These are phyloP conservation scores for Pichia deserticola DNA, from an alignment of 805 yeast species.

Conservation along the genomic window DNA sequence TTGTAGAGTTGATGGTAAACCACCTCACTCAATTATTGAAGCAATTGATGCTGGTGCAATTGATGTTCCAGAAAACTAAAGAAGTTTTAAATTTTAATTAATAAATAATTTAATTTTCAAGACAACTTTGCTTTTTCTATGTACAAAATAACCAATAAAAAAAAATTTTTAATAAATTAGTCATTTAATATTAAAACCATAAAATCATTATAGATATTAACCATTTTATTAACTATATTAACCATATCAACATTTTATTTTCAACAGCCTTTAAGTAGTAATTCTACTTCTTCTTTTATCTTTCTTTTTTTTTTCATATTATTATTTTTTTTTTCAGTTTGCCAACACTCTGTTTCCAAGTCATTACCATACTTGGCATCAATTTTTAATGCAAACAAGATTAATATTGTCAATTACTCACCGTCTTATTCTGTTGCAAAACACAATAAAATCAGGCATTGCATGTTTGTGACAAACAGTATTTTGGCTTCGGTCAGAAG, in stretches of 20 bases:
- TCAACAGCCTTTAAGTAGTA: too few species aligned
- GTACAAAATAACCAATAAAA: constrained; percentile 14
- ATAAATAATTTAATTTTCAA: constrained; percentile 12
- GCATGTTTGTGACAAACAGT: constrained; percentile 6
- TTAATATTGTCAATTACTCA: constrained; percentile 60
- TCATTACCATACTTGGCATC: constrained; percentile 62
- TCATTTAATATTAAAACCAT: too few species aligned
- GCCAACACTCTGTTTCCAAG: constrained; percentile 92
- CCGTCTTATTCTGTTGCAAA: constrained; percentile 33
- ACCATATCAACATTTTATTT: neutral
- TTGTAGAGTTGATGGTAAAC: constrained; percentile 98
- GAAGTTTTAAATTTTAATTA: constrained; percentile 9
- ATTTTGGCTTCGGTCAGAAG: constrained; percentile 14
- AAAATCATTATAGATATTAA: too few species aligned
- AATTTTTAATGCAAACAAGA: constrained; percentile 88
- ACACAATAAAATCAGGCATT: neutral
- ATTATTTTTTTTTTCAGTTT: constrained; percentile 38
- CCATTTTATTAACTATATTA: too few species aligned
- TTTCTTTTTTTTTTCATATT: neutral
- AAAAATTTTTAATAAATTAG: neutral
- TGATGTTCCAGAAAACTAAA: constrained; percentile 74
- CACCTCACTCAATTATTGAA: constrained; percentile 98
- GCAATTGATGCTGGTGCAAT: constrained; percentile 98
- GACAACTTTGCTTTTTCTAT: constrained; percentile 16
- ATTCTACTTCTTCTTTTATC: neutral